Percentiles rank a stretch among this genome's conserved stretches.
Evolutionary conservation across 768 basidiomycete species (phyloP).

Genomic region (Hygrophoropsis aurantiaca): DNA sequence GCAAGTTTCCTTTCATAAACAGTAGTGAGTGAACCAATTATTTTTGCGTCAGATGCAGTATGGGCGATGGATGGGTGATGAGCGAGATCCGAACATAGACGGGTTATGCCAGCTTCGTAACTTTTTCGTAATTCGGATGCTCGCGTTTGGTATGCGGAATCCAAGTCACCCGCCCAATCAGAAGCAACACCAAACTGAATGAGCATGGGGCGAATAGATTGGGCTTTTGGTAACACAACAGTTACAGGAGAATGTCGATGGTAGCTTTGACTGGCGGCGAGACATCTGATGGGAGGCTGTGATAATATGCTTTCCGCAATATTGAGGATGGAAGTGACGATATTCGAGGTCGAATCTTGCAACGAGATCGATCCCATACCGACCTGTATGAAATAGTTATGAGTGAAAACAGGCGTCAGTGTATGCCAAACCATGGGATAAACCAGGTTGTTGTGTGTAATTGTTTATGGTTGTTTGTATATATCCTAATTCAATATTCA

Average conservation of each 20-base stretch:
- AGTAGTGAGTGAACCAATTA: not conserved
- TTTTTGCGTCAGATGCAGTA: not conserved
- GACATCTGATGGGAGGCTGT: too few relatives aligned
- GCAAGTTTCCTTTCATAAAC: not conserved
- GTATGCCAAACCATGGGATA: too few relatives aligned
- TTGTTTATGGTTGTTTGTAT: not conserved
- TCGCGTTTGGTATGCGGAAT: conserved; percentile 1
- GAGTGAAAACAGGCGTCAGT: too few relatives aligned
- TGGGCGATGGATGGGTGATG: not conserved
- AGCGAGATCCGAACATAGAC: not conserved
- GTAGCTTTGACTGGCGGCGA: too few relatives aligned
- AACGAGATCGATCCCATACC: too few relatives aligned
- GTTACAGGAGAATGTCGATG: not conserved
- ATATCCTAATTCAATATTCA: too few relatives aligned
- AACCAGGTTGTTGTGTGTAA: too few relatives aligned
- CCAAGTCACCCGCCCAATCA: not conserved
- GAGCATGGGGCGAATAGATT: not conserved
- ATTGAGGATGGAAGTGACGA: too few relatives aligned
- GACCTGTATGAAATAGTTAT: not conserved
- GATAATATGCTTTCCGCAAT: too few relatives aligned
- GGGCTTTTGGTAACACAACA: conserved; percentile 5
- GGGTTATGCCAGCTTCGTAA: not conserved
- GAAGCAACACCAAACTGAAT: not conserved
- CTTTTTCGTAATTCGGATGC: conserved; percentile 1
- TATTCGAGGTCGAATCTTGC: too few relatives aligned